Evolutionary conservation across 345 rosid genomes (phyloP), one percentile per base, ranked within the genome.

Genomic region (Ailanthus altissimus): DNA sequence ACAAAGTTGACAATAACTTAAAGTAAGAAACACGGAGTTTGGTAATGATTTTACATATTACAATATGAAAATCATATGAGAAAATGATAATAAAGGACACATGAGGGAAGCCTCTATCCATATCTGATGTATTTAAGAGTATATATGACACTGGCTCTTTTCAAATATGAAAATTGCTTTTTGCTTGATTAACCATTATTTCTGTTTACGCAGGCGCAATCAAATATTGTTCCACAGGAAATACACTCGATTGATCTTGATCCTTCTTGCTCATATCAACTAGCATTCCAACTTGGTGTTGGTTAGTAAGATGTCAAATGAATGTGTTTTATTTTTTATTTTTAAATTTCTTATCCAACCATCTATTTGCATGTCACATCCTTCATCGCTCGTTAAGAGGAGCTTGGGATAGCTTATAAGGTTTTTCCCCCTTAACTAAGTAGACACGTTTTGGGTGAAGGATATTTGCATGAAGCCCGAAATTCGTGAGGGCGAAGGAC

Each of bases 261-360:
- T 83, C 94, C 94, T 66, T 89, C 90, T 79, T 90, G 93, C 75
- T 94, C 95, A 2, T 78, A 89, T 83, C 98, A 91, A 81, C 72
- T 96, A 79, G 97, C 94, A 36, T 96, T 96, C 84, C 99, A 96
- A 86, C 97, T 93, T 53, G 92, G 92, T 69, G 93, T 91, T 85
- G 98, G 98, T 73, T 96, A 98, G 99, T 94, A 86, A 51, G 97
- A 86, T 70, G 54, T 67, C 46, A 73, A 60, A 73, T 66, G 69
- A 77, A 80, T 63, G 25, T 58, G 42, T 73, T 73, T 6, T 7
- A 21, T 65, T 40, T 70, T 3, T 32, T 1, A 32, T 32, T 32
- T 32, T 3, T 32, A 32, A 32, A 32, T 32, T 32, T 32, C 1
- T 32, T 32, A 32, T 32, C 38, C 1, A 32, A 32, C 38, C 38